Evolutionary conservation across 129 eudicot genomes (phyloP), one percentile per base, ranked within the genome.

Genomic region (Gnaphalium uliginosum): DNA sequence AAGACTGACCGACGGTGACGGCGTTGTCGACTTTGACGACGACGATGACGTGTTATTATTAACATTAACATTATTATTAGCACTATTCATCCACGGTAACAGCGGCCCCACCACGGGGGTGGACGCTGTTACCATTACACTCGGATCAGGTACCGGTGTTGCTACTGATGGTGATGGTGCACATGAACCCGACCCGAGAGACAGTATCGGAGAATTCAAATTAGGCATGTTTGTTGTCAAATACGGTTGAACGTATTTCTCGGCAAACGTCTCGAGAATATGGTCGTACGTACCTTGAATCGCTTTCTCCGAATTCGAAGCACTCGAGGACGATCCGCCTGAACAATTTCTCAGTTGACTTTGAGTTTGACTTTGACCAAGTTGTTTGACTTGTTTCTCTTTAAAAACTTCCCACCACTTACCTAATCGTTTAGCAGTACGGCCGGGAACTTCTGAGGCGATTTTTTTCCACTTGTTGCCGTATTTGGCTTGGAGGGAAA

Each of bases 401-500:
- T 88, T 88, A 48, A 85, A 88, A 65, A 88, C 93, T 61, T 88
- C 93, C 93, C 93, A 88, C 93, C 93, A 88, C 84, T 88, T 88
- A 0, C 93, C 89, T 17, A 88, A 60, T 0, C 89, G 81, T 54
- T 85, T 88, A 13, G 93, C 93, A 0, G 93, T 88, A 0, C 93
- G 87, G 69, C 93, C 93, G 48, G 93, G 89, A 11, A 88, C 89
- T 29, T 88, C 93, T 3, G 89, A 82, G 1, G 89, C 93, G 63
- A 88, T 88, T 48, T 83, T 88, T 75, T 88, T 88, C 93, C 93
- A 88, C 86, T 88, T 88, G 83, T 88, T 88, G n/a, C 93, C 93
- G 90, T 88, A 88, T 72, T 88, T 85, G 0, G 93, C 84, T 48
- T 85, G 89, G 37, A 88, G 84, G 0, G 93, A 88, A 14, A 85